These are phyloP conservation scores for Tricholoma matsutake DNA, from an alignment of 768 basidiomycete species.

Conservation along the genomic window DNA sequence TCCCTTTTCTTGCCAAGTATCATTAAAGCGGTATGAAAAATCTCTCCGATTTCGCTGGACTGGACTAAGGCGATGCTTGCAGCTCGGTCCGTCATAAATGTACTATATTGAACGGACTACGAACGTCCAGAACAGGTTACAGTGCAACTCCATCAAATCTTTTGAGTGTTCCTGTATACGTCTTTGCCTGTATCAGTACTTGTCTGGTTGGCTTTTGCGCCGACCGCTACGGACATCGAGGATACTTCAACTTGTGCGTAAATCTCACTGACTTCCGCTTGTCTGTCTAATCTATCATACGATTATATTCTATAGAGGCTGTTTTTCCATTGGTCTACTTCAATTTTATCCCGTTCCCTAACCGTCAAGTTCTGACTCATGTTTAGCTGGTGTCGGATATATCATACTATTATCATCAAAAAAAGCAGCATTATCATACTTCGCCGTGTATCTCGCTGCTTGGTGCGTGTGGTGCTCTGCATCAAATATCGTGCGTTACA, in stretches of 20 bases:
- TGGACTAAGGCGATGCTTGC: constrained; percentile 3
- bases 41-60: neutral
- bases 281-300: neutral
- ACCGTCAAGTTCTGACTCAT: neutral
- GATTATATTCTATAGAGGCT: constrained; percentile 22
- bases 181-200: constrained; percentile 63
- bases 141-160: constrained; percentile 72
- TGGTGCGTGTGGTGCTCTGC: constrained; percentile 38
- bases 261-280: neutral
- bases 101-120: neutral
- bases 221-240: constrained; percentile 60
- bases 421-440: constrained; percentile 63
- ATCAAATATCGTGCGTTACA: neutral
- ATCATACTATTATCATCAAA: constrained; percentile 66
- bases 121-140: constrained; percentile 40
- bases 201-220: constrained; percentile 61
- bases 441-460: constrained; percentile 69
- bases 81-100: constrained; percentile 38
- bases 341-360: constrained; percentile 22
- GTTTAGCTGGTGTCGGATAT: constrained; percentile 56
- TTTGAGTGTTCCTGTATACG: constrained; percentile 75
- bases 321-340: constrained; percentile 32
- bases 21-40: constrained; percentile 55
- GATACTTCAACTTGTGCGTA: constrained; percentile 60
- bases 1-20: constrained; percentile 77